phyloP scores from a whole-genome alignment of 2,329 filamentous ascomycete genomes.

The Dactylella cylindrospora region DNA sequence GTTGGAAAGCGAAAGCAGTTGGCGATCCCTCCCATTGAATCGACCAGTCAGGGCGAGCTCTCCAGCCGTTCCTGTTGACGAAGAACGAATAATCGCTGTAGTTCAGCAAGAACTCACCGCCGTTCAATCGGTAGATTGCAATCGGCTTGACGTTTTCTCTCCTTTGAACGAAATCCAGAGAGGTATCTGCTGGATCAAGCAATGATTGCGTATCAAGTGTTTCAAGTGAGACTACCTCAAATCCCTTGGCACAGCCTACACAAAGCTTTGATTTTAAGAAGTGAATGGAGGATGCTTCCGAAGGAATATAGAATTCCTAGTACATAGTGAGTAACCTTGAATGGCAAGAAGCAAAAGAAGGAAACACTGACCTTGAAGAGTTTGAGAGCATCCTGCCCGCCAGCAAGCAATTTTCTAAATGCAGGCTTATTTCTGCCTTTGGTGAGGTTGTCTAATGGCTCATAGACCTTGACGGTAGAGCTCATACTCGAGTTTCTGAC shows the following conservation, averaged over 20 bases:
- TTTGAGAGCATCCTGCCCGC: slow-evolving; percentile 89
- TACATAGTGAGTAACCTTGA: slow-evolving; percentile 46
- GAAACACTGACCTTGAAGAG: slow-evolving; percentile 70
- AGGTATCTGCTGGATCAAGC: slow-evolving; percentile 95
- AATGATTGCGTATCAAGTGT: slow-evolving; percentile 97
- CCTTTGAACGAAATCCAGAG: slow-evolving; percentile 90
- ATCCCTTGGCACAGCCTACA: slow-evolving; percentile 90
- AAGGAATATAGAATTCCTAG: slow-evolving; percentile 94
- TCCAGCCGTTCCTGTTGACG: slow-evolving; percentile 97
- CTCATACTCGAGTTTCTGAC: slow-evolving; percentile 92
- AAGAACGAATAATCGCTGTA: slow-evolving; percentile 99
- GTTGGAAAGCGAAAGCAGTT: slow-evolving; percentile 87
- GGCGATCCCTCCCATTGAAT: slow-evolving; percentile 97
- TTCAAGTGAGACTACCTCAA: slow-evolving; percentile 94
- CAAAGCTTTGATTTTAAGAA: slow-evolving; percentile 96
- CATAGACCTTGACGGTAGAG: slow-evolving; percentile 98
- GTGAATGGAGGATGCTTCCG: slow-evolving; percentile 96
- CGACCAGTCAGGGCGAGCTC: slow-evolving; percentile 91
- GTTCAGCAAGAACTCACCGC: slow-evolving; percentile 87
- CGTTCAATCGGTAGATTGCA: slow-evolving; percentile 94
- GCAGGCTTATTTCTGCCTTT: slow-evolving; percentile 96
- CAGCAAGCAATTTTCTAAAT: slow-evolving; percentile 91
- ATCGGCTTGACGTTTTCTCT: slow-evolving; percentile 94
- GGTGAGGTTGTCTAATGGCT: slow-evolving; percentile 90
- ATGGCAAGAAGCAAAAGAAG: slow-evolving; percentile 1